A percentile compares a stretch with the other conserved stretches of the same genome.
phyloP scores from a whole-genome alignment of 208 protist species.

The Acanthamoeba sp. region DNA sequence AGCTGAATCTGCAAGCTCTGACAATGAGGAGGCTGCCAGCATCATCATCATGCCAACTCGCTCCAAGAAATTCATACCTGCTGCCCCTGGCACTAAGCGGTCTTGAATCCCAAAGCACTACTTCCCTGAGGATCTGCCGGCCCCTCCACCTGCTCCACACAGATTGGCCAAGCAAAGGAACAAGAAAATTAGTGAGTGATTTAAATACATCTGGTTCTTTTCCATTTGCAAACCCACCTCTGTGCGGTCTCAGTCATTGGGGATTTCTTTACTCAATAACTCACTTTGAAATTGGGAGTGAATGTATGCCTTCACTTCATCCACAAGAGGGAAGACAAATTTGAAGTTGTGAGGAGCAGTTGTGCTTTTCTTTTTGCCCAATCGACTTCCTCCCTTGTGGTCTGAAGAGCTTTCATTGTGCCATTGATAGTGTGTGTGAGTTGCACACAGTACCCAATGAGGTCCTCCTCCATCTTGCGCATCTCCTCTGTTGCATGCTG shows the following conservation, averaged over 20 bases:
- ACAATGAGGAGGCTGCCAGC: neutral
- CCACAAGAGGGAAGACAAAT: too few species aligned
- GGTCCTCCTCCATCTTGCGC: too few species aligned
- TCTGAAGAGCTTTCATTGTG: too few species aligned
- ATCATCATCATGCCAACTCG: neutral
- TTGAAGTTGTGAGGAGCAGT: too few species aligned
- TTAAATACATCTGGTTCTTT: neutral
- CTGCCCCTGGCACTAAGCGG: neutral
- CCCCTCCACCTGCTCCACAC: neutral
- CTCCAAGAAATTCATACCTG: neutral
- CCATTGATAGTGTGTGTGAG: too few species aligned
- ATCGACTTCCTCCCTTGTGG: too few species aligned
- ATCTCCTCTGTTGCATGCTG: too few species aligned
- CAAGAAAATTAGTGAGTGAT: neutral
- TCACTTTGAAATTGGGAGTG: too few species aligned
- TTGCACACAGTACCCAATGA: too few species aligned
- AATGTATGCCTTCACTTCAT: too few species aligned
- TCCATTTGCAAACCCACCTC: neutral
- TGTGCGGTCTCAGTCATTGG: neutral
- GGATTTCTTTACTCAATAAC: neutral
- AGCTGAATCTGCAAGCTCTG: neutral
- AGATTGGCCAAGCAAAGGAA: neutral
- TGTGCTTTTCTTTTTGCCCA: too few species aligned
- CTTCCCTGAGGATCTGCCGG: neutral
- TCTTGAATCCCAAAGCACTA: neutral